Base-by-base conservation (phyloP, 2,329 filamentous ascomycete genomes). In the Cladosporium phlei region DNA sequence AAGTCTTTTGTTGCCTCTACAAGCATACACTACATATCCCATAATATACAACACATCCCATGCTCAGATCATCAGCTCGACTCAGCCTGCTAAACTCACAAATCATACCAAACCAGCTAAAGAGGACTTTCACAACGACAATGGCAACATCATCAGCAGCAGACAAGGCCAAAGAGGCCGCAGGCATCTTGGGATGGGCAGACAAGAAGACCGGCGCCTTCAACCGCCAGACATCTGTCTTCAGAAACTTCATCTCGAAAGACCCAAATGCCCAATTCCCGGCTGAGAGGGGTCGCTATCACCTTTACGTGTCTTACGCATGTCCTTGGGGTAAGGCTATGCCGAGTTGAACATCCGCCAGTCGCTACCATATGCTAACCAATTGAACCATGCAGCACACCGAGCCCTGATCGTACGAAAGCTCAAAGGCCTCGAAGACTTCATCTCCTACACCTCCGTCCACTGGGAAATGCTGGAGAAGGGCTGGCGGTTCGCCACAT, bases 241-340 rank as follows among this genome's bases (percentile, higher is more conserved):
- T 97, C 70, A 82, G 93, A 49, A 80, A 85, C 66, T 86, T 74
- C 67, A 86, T 95, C 66, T 88, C 85, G 24, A 79, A 76, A 52
- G 79, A 87, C 57, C 69, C 80, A 1, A 83, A 79, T 32, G 84
- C 87, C 4, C 70, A 83, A 65, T 96, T 89, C 58, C 86, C 88
- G 4, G 79, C 88, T 1, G 91, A 97, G 70, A 88, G 87, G 69
- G 88, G 79, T 44, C 79, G 93, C 47, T 98, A 98, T 66, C 93
- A 98, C 69, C 80, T 98, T 58, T 98, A 91, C 64, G 85, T 95
- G 56, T 91, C 85, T 60, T 95, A 95, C 68, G 90, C 90, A 5
- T 96, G 90, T 68, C 90, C 90, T 3, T 96, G 90, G 90, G 83
- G 75, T 77, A 60, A 48, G 68, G 60, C 5, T 5, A 19, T 12